Conservation (phyloP, 345 rosid species). For the Balakata baccata region DNA sequence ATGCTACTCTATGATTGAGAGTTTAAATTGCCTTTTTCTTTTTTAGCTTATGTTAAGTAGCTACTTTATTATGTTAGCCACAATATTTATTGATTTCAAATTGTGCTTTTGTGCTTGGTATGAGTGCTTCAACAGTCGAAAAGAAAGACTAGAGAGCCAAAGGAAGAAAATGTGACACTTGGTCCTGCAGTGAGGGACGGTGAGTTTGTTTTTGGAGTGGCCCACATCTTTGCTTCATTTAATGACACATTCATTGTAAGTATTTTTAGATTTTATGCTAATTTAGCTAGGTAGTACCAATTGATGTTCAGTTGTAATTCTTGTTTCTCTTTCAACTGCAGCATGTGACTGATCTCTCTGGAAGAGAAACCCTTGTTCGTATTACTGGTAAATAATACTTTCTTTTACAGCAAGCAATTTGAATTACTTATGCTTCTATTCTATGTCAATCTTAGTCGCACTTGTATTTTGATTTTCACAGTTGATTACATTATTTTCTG, state of each 20-base stretch:
- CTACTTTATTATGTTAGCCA: too few species aligned
- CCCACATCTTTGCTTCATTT: slow-evolving; percentile 23
- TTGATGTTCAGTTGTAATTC: background rate
- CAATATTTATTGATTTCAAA: background rate
- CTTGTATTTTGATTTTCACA: background rate
- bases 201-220: slow-evolving; percentile 32
- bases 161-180: slow-evolving; percentile 34
- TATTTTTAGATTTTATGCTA: background rate
- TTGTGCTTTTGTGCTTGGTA: background rate
- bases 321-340: slow-evolving; percentile 24
- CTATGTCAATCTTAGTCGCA: background rate
- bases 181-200: slow-evolving; percentile 34
- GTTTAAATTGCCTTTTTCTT: too few species aligned
- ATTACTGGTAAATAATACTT: slow-evolving; percentile 60
- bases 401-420: background rate
- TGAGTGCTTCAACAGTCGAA: slow-evolving; percentile 7
- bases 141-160: slow-evolving; percentile 33
- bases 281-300: background rate
- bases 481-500: background rate
- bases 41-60: too few species aligned
- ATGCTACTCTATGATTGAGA: too few species aligned
- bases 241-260: slow-evolving; percentile 61
- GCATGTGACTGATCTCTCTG: slow-evolving; percentile 92
- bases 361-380: slow-evolving; percentile 89
- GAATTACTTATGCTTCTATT: background rate